These are phyloP conservation scores for Tricholoma terreum DNA, from an alignment of 768 basidiomycete genomes.

Conservation along the genomic window DNA sequence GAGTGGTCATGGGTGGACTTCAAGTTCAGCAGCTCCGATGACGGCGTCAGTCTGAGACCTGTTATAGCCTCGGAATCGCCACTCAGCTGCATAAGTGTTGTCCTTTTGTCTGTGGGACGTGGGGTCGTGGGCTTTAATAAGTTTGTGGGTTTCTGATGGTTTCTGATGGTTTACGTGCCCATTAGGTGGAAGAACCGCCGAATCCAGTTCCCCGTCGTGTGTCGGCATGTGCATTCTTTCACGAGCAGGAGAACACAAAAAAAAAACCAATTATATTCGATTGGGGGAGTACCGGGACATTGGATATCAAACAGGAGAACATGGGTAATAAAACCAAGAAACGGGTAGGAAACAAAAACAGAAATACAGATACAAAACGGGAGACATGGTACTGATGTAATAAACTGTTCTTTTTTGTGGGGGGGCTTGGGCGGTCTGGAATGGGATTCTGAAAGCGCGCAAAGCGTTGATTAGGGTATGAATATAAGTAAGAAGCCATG, in stretches of 20 bases:
- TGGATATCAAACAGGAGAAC: not conserved
- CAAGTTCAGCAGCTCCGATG: not conserved
- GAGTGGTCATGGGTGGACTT: not conserved
- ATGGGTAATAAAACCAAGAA: not conserved
- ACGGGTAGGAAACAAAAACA: not conserved
- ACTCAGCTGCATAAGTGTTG: not conserved
- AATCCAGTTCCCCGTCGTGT: too few species aligned
- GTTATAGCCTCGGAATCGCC: not conserved
- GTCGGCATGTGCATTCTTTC: too few species aligned
- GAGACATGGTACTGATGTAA: not conserved
- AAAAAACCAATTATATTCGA: not conserved
- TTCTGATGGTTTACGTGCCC: too few species aligned
- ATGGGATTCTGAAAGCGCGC: not conserved
- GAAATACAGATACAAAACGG: conserved; percentile 1
- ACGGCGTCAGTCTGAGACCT: not conserved
- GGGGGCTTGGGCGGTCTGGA: not conserved
- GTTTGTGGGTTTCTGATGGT: too few species aligned
- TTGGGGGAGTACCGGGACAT: too few species aligned
- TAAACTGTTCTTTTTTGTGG: not conserved
- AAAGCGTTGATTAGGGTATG: conserved; percentile 4
- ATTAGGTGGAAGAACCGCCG: too few species aligned
- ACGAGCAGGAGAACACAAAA: not conserved
- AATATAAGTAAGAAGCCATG: not conserved
- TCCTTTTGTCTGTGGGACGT: not conserved
- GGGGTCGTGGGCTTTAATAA: not conserved